Base-by-base conservation (phyloP, 176 grass and related monocot species). In the Phragmites australis region DNA sequence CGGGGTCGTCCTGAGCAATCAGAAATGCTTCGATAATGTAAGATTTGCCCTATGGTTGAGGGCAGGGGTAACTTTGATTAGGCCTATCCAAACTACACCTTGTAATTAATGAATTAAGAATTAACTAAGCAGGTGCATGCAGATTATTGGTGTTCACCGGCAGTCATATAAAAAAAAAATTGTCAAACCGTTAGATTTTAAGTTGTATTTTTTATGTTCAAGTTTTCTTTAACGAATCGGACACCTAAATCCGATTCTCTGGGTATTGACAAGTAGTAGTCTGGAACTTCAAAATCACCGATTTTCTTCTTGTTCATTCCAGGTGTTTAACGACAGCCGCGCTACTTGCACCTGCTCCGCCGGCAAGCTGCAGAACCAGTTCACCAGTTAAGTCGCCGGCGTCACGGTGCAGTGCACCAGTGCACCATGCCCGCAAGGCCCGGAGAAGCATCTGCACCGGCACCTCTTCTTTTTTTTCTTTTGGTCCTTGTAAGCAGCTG, bases 291-390 rank as follows among this genome's bases (percentile, higher is more conserved):
- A 6, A 59, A 27, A 57, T 22, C 19, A 54, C 25, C 23, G 0
- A 15, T 32, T 32, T 62, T 32, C 31, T 62, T 49, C 8, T 7
- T 40, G 42, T 75, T 79, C 49, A 34, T 72, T 85, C 17, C 72
- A 97, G 95, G 82, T 46, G 41, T 45, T 97, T 29, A 91, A 84
- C 32, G 92, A 91, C 58, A 45, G 77, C 52, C 87, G 87, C 21
- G 74, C 90, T 21, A 75, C 6, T 19, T 97, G 95, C 88, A 91
- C 81, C 68, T 97, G 95, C 79, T 65, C 90, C 58, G 54, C 83
- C 43, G 85, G 81, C 88, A 94, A 85, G 90, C 47, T 50, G 61
- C 91, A 89, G 43, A 82, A 82, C 76, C 85, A 84, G 47, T 85
- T 85, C 82, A 19, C 45, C 37, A 42, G 82, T 40, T 88, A 31